These are phyloP conservation scores for Fagopyrum homotropicum DNA, from an alignment of 148 eudicot genomes.

Conservation along the genomic window DNA sequence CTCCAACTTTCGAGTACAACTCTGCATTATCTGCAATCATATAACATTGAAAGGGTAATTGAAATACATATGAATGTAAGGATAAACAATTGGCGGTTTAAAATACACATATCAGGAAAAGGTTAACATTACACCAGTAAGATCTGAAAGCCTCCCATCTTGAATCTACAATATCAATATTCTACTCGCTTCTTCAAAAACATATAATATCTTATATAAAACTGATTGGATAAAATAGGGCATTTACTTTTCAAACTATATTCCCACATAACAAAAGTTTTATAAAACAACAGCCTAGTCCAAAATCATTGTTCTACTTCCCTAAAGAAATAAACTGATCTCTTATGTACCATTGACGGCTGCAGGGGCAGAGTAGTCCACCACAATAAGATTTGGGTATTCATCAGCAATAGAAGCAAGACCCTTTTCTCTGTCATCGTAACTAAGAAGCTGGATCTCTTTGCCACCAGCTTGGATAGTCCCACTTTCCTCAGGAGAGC, in stretches of 20 bases:
- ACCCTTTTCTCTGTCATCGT: constrained; percentile 49
- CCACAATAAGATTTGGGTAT: constrained; percentile 69
- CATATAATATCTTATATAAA: neutral
- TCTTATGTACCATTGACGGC: constrained; percentile 67
- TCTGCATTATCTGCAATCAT: constrained; percentile 67
- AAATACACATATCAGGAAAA: no score
- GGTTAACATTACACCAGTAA: no score
- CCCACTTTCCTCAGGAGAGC: constrained; percentile 56
- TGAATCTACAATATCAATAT: neutral
- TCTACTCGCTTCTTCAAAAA: neutral
- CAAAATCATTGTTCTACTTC: neutral
- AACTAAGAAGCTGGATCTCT: constrained; percentile 62
- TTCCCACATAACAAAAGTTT: no score
- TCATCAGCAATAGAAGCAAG: constrained; percentile 47
- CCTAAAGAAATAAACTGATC: neutral
- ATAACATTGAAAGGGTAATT: neutral
- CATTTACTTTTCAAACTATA: no score
- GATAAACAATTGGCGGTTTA: neutral
- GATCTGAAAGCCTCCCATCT: no score
- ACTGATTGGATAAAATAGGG: no score
- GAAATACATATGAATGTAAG: neutral
- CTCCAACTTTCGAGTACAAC: constrained; percentile 80
- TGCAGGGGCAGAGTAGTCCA: constrained; percentile 81
- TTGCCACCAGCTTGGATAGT: constrained; percentile 56
- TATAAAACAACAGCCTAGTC: neutral